These are phyloP conservation scores for Amyloporia xantha DNA, from an alignment of 768 basidiomycete species.

Conservation along the genomic window DNA sequence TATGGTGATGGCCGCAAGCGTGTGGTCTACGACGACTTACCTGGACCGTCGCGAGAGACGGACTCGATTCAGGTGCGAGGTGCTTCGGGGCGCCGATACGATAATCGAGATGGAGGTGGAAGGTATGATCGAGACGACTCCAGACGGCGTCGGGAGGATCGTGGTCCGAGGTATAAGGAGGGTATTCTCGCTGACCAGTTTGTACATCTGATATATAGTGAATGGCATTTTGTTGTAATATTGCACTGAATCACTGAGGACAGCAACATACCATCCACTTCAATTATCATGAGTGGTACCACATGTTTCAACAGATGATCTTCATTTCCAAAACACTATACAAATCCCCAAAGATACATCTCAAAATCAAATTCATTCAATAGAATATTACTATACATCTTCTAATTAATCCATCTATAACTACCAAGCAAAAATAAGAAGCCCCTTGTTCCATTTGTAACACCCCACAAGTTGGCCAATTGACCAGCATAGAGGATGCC, in stretches of 20 bases:
- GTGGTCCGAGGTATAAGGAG: slow-evolving; percentile 27
- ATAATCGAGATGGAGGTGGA: slow-evolving; percentile 13
- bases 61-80: slow-evolving; percentile 21
- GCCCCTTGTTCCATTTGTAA: slow-evolving; percentile 4
- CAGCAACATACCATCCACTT: no score
- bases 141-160: slow-evolving; percentile 12
- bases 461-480: background rate
- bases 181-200: slow-evolving; percentile 21
- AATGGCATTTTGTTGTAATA: no score
- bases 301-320: background rate
- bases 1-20: slow-evolving; percentile 4
- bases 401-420: background rate
- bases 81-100: slow-evolving; percentile 14
- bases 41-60: slow-evolving; percentile 20
- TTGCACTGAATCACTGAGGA: no score
- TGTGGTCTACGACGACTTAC: slow-evolving; percentile 12
- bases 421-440: background rate
- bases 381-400: background rate
- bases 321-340: background rate
- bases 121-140: slow-evolving; percentile 10
- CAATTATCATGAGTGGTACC: no score
- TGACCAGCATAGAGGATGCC: background rate
- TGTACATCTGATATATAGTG: no score
- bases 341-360: background rate
- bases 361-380: background rate